phyloP scores from a whole-genome alignment of 331 rosid genomes.

The Saraca asoca region DNA sequence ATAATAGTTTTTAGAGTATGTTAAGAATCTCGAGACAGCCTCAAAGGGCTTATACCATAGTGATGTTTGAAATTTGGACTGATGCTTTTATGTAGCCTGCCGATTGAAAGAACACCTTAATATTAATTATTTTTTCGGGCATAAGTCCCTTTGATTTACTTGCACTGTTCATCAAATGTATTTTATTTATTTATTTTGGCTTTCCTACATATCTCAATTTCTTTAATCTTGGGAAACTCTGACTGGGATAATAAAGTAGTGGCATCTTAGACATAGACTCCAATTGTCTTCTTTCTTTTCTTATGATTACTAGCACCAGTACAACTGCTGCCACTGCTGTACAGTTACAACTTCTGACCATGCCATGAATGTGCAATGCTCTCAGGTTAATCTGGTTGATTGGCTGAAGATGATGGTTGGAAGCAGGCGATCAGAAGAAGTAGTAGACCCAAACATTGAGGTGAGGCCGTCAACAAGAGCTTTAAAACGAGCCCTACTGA shows the following conservation, averaged over 20 bases:
- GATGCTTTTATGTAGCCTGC: too few species aligned
- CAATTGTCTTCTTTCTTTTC: background rate
- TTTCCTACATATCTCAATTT: too few species aligned
- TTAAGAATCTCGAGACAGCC: background rate
- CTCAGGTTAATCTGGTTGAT: slow-evolving; percentile 85
- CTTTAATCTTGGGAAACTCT: too few species aligned
- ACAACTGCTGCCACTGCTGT: background rate
- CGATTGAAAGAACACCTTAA: too few species aligned
- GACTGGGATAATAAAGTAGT: too few species aligned
- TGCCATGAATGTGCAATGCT: slow-evolving; percentile 21
- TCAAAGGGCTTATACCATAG: background rate
- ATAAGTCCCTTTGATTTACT: too few species aligned
- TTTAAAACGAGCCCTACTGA: slow-evolving; percentile 75
- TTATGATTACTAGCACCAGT: background rate
- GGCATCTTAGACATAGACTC: too few species aligned
- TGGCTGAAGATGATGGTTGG: slow-evolving; percentile 99
- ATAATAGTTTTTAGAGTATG: slow-evolving; percentile 3
- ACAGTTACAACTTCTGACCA: slow-evolving; percentile 11
- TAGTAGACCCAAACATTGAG: slow-evolving; percentile 83
- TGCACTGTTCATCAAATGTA: too few species aligned
- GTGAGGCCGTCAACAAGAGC: slow-evolving; percentile 83
- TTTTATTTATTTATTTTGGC: too few species aligned
- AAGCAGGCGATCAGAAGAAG: slow-evolving; percentile 83
- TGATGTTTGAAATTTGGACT: too few species aligned
- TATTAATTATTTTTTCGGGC: too few species aligned